Percentiles rank a stretch among this genome's conserved stretches.
These are phyloP conservation scores for Acer saccharum DNA, from an alignment of 345 rosid genomes.

Conservation along the genomic window DNA sequence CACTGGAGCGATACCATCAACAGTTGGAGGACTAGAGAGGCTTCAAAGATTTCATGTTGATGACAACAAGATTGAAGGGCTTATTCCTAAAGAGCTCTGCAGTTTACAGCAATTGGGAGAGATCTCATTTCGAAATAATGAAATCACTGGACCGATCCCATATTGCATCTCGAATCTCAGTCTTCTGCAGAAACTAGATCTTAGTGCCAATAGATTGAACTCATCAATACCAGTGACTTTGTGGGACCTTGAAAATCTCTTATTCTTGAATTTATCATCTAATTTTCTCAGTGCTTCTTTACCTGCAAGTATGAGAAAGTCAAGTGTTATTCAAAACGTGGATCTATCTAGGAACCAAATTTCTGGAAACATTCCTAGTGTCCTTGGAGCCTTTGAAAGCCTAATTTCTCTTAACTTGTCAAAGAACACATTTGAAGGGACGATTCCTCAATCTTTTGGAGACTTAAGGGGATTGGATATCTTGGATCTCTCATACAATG, in stretches of 20 bases:
- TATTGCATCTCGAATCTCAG: neutral
- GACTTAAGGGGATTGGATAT: neutral
- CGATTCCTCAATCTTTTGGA: constrained; percentile 28
- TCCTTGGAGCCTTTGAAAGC: constrained; percentile 13
- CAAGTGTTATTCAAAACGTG: neutral
- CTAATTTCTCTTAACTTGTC: constrained; percentile 8
- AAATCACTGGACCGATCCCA: constrained; percentile 6
- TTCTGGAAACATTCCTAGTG: constrained; percentile 5
- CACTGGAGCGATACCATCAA: neutral
- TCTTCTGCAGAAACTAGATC: neutral
- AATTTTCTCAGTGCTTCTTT: neutral
- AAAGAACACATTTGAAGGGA: constrained; percentile 23
- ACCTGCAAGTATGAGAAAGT: neutral
- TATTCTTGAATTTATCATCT: neutral
- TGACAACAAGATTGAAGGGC: constrained; percentile 2
- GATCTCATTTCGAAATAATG: neutral
- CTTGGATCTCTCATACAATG: constrained; percentile 6
- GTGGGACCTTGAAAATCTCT: constrained; percentile 14
- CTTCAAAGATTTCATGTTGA: neutral
- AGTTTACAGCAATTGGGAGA: neutral
- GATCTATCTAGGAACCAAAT: constrained; percentile 1
- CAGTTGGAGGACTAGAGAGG: neutral
- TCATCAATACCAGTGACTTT: constrained; percentile 9
- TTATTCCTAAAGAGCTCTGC: constrained; percentile 9
- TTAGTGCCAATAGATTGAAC: constrained; percentile 1